Conservation (phyloP, 106 monocot species). For the Allium sativum region DNA sequence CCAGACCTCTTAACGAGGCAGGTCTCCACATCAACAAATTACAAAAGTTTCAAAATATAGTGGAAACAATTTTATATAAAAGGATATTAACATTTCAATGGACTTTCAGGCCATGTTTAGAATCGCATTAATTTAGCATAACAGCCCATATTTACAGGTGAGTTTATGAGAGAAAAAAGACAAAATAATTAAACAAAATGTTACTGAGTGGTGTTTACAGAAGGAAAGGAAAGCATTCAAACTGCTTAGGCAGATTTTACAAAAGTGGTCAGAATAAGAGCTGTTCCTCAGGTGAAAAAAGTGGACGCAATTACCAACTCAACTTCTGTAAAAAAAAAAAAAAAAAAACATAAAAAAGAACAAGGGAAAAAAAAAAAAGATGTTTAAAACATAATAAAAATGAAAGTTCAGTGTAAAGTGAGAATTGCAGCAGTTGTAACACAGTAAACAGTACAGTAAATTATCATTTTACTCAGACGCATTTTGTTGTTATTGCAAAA, state of each 20-base stretch:
- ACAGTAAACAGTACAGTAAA: conserved; percentile 1
- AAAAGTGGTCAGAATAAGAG: conserved; percentile 6
- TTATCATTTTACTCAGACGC: background rate
- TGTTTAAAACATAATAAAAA: no score
- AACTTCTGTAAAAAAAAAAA: background rate
- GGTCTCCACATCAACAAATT: no score
- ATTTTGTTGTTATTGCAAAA: background rate
- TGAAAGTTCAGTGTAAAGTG: background rate
- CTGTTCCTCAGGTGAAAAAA: conserved; percentile 18
- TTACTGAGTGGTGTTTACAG: background rate
- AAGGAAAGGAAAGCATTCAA: background rate
- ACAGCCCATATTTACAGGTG: background rate
- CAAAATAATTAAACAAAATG: background rate
- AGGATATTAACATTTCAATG: no score
- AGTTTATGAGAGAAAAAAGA: background rate
- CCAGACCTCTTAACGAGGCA: no score
- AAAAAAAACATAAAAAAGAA: no score
- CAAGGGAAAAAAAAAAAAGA: background rate
- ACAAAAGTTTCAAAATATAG: no score
- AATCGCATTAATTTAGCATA: no score
- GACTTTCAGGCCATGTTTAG: no score
- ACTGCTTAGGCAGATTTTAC: conserved; percentile 1
- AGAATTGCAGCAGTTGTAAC: background rate
- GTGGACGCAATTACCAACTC: background rate
- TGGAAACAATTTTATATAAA: no score